Base-by-base conservation (phyloP, 202 grass and related monocot genomes). In the Alloteropsis angusta region DNA sequence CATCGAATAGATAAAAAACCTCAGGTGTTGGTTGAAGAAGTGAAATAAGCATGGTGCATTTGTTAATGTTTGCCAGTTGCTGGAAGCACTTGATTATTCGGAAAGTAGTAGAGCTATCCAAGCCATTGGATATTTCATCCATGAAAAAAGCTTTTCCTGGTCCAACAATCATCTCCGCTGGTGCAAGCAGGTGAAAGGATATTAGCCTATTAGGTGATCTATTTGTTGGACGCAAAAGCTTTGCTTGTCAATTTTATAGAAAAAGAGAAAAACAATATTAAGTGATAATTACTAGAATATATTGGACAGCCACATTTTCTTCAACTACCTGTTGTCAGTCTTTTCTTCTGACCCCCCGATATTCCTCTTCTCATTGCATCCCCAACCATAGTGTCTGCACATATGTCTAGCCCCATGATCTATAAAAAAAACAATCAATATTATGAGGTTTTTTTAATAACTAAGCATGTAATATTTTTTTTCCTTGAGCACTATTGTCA, bases 21-120 rank as follows among this genome's bases (percentile, higher is more conserved):
- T 92, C 90, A 7, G 90, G 83, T 58, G 83, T 87, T 77, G 86
- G 90, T 65, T 92, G 90, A 68, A 92, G 86, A 86, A 92, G 90
- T 78, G 90, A 92, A 78, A 92, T 56, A 57, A 89, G 65, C 35
- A 89, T 82, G 13, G 86, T 89, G 21, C 66, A 89, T 58, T 92
- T 72, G 7, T 71, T 81, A 35, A 84, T 84, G 36, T 84, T 87
- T 5, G 83, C 61, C 43, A 89, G 37, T 58, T 92, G 90, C 37
- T 86, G 86, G 32, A 91, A 64, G n/a, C 81, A 91, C 28, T 48
- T 67, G 0, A 91, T 74, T 41, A 87, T 87, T 66, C 68, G 81
- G 19, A 78, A 87, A 45, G 89, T 91, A 26, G 89, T 87, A 38
- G 85, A 87, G 25, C 89, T 91, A 64, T 91, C 85, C 60, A 91